phyloP scores from a whole-genome alignment of 2,329 filamentous ascomycete species.

The Dactylellina leptospora region DNA sequence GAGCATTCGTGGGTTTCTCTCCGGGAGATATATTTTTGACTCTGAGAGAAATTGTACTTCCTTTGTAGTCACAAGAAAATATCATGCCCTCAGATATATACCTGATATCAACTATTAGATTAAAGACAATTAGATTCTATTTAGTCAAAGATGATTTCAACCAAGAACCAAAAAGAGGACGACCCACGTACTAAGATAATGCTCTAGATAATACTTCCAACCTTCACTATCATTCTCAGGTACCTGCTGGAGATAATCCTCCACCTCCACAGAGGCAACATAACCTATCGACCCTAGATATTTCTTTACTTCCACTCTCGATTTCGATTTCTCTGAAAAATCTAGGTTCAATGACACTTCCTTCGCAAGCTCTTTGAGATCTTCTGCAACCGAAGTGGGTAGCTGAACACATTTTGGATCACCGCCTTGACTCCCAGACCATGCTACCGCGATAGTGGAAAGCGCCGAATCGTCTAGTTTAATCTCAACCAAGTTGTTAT shows the following conservation, averaged over 20 bases:
- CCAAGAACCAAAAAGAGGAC: not conserved
- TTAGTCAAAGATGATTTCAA: not conserved
- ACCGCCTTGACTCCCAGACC: conserved; percentile 42
- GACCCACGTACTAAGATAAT: conserved; percentile 55
- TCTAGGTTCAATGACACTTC: conserved; percentile 26
- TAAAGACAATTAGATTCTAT: conserved; percentile 13
- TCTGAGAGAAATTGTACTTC: conserved; percentile 22
- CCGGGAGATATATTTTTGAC: conserved; percentile 31
- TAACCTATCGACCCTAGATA: conserved; percentile 53
- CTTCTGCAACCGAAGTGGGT: conserved; percentile 32
- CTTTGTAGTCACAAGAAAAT: conserved; percentile 40
- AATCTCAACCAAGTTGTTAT: conserved; percentile 45
- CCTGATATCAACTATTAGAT: conserved; percentile 18
- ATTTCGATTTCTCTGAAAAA: conserved; percentile 49
- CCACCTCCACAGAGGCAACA: conserved; percentile 53
- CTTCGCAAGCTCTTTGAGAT: conserved; percentile 28
- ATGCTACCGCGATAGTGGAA: conserved; percentile 41
- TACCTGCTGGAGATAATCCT: conserved; percentile 53
- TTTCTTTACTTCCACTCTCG: conserved; percentile 54
- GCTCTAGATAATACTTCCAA: conserved; percentile 57
- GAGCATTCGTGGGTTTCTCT: conserved; percentile 6
- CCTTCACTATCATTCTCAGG: conserved; percentile 50
- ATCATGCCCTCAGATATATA: conserved; percentile 38
- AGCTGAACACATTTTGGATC: conserved; percentile 51
- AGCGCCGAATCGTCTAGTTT: conserved; percentile 33